These are phyloP conservation scores for Leucocoprinus leucothites DNA, from an alignment of 768 basidiomycete genomes.

Conservation along the genomic window DNA sequence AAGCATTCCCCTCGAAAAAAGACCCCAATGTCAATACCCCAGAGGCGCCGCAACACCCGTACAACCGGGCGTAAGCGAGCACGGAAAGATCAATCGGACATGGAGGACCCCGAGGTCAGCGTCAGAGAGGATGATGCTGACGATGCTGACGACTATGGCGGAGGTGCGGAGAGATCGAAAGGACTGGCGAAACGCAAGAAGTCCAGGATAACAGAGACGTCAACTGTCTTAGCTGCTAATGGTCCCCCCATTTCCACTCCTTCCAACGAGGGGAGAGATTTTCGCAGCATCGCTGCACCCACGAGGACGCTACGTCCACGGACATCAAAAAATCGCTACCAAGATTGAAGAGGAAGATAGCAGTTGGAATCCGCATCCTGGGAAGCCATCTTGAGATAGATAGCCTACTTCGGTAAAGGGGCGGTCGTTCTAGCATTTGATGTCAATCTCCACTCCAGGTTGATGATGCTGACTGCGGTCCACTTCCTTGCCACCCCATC, in stretches of 20 bases:
- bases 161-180: constrained; percentile 14
- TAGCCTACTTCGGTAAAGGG: too few relatives aligned
- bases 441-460: too few relatives aligned
- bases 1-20: not conserved
- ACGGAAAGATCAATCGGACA: constrained; percentile 4
- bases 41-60: constrained; percentile 5
- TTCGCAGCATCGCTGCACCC: constrained; percentile 17
- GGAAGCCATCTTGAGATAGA: too few relatives aligned
- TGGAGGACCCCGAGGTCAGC: constrained; percentile 16
- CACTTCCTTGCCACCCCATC: too few relatives aligned
- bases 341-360: constrained; percentile 19
- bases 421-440: too few relatives aligned
- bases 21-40: not conserved
- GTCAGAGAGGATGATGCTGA: constrained; percentile 20
- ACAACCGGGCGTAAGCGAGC: not conserved
- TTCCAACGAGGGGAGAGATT: not conserved
- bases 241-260: constrained; percentile 13
- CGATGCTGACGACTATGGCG: constrained; percentile 5
- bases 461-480: too few relatives aligned
- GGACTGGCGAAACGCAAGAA: constrained; percentile 24
- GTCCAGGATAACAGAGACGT: constrained; percentile 19
- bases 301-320: constrained; percentile 61
- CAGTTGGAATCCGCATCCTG: too few relatives aligned
- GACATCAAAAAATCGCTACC: constrained; percentile 44
- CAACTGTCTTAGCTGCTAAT: constrained; percentile 2